Base-by-base conservation (phyloP, 805 yeast species). In the Wickerhamomyces alni region DNA sequence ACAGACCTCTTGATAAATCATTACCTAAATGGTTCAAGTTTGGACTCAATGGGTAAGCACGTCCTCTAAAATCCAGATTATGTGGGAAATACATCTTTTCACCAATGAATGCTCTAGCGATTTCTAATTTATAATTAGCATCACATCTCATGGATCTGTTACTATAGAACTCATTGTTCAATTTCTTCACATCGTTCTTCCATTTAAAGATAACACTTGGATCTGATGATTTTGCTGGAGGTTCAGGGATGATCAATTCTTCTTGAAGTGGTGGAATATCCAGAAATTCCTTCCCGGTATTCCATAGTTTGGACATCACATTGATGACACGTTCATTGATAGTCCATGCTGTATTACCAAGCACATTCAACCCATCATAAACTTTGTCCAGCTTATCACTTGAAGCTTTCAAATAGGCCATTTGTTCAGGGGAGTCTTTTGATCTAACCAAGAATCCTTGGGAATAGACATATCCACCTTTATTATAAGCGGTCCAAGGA, bases 341-440 rank as follows among this genome's bases (percentile, higher is more conserved):
- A 1, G 97, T 84, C 99, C 99, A 93, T 0, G 96, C 73, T 2
- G 98, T 85, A 30, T 70, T 65, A 8, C 98, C 98, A 40, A 91
- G 63, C 12, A 84, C 91, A 55, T 87, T 88, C 43, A 89, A 68
- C 4, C 97, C 98, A 37, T 76, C 73, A 53, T 81, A 84, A 13
- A 93, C 83, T 12, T 69, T 62, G 30, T 76, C 77, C 43, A 93
- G 63, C 21, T 80, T 70, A 22, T 77, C 80, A 9, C 87, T 76
- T 2, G 96, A 96, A 0, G 94, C 93, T 52, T 78, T 82, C 37
- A 91, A 69, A 56, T 93, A 93, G 0, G 96, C 96, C 19, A 72
- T 61, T 47, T 93, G 96, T 61, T 93, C 99, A 2, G 93, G 87
- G 1, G 94, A 77, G 51, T 85, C 89, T 52, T 76, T 84, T 13